Evolutionary conservation across 2,329 filamentous ascomycete genomes (phyloP), one percentile per base, ranked within the genome.

Genomic region (Sclerotinia minor): DNA sequence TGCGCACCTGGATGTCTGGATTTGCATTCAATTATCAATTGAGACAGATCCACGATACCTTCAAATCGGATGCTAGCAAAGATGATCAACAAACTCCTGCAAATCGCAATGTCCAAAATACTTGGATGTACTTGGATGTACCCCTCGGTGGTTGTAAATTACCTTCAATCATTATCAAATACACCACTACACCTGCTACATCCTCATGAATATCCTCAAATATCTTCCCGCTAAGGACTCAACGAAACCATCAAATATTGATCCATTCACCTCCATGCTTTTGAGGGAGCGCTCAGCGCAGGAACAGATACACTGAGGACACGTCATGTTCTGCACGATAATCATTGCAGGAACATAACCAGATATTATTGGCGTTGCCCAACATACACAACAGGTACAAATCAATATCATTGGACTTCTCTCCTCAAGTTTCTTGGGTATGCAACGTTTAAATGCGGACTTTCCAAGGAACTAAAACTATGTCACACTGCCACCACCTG

Each of bases 301-400:
- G 55, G 55, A 58, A 58, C 55, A 44, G 41, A 24, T 29, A 58
- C 15, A 17, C 38, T 3, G 55, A 44, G 38, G 38, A 58, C 58
- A 61, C 58, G 58, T 61, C 58, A 61, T 61, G 58, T 61, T 49
- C 55, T 61, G 58, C 58, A 49, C 58, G 58, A 61, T 49, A 61
- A 61, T 61, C 58, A 61, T 61, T 49, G 58, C 44, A 49, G 58
- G 58, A 35, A 61, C 58, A 32, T 61, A 5, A 49, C 44, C 44
- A 61, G 29, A 61, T 35, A 19, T 21, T 24, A 32, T 50, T 44
- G 26, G 9, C 19, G 26, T 60, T 35, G 24, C 44, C 21, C 38
- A 24, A 32, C 58, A 60, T 49, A 15, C 44, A 35, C 21, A 32
- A 21, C 44, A 60, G 57, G 41, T 13, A 35, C 44, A n/a, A 24